Conservation (phyloP, 2,329 filamentous ascomycete species). For the Tolypocladium tropicale region DNA sequence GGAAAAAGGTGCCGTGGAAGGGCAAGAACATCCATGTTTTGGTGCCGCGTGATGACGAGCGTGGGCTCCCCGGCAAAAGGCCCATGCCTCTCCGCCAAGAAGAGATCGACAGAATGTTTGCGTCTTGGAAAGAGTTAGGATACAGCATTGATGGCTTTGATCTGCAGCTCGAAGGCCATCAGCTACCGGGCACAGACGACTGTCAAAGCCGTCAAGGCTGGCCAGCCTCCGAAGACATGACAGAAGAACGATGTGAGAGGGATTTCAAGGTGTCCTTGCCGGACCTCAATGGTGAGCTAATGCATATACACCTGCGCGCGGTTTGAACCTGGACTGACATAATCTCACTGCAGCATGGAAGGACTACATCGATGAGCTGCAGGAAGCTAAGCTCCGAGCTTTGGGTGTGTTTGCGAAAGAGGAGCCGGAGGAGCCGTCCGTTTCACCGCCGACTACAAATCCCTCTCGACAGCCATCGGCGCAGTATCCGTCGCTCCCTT, state of each 20-base stretch:
- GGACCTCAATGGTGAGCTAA: conserved; percentile 48
- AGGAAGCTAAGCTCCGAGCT: conserved; percentile 86
- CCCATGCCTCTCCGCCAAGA: conserved; percentile 43
- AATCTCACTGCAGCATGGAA: conserved; percentile 45
- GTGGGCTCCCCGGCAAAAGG: conserved; percentile 45
- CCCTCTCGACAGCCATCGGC: conserved; percentile 61
- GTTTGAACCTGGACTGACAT: conserved; percentile 5
- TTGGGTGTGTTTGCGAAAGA: conserved; percentile 76
- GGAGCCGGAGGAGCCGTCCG: conserved; percentile 51
- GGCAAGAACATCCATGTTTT: conserved; percentile 65
- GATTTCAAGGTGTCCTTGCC: conserved; percentile 58
- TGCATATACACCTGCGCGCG: neutral
- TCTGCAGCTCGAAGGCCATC: conserved; percentile 36
- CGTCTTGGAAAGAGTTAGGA: conserved; percentile 57
- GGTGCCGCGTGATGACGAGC: conserved; percentile 56
- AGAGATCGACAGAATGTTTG: conserved; percentile 52
- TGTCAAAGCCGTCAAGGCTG: conserved; percentile 60
- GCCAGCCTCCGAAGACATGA: conserved; percentile 52
- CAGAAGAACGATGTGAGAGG: conserved; percentile 40
- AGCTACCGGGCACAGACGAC: conserved; percentile 27
- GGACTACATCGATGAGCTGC: conserved; percentile 69
- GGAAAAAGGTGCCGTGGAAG: conserved; percentile 65
- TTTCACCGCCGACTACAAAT: conserved; percentile 55
- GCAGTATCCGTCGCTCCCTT: conserved; percentile 65
- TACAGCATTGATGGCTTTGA: conserved; percentile 63